Conservation (phyloP, 768 basidiomycete genomes). For the Candolleomyces aberdarensis region DNA sequence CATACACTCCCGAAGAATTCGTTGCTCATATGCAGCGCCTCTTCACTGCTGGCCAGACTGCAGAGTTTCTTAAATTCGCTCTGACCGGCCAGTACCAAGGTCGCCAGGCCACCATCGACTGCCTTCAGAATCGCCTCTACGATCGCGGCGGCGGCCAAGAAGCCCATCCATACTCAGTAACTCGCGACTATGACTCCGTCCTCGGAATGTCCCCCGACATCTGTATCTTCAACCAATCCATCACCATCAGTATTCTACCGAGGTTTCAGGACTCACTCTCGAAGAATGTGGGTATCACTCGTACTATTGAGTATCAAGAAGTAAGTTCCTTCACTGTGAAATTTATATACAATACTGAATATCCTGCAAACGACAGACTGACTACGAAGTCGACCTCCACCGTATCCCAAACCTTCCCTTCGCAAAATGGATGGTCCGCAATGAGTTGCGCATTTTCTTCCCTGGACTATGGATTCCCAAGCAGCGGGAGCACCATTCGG, state of each 20-base stretch:
- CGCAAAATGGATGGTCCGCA: not conserved
- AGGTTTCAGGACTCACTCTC: not conserved
- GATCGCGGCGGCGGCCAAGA: not conserved
- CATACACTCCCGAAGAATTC: not conserved
- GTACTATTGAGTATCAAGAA: not conserved
- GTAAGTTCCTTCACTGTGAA: no score
- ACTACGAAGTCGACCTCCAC: not conserved
- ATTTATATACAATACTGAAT: slow-evolving; percentile 21
- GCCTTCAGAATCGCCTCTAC: not conserved
- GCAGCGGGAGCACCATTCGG: not conserved
- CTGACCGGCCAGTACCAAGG: not conserved
- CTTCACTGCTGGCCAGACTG: not conserved
- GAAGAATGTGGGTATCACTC: not conserved
- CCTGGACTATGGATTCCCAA: slow-evolving; percentile 17
- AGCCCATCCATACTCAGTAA: not conserved
- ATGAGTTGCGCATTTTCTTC: slow-evolving; percentile 17
- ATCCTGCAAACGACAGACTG: slow-evolving; percentile 15
- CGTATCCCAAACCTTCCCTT: not conserved
- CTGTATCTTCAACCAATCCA: not conserved
- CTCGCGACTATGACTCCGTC: slow-evolving; percentile 19
- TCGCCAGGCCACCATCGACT: not conserved
- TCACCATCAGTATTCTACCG: not conserved
- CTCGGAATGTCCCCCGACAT: slow-evolving; percentile 12
- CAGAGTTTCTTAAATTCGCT: not conserved
- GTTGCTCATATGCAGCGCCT: not conserved